Evolutionary conservation across 257 asterid species (phyloP).

Genomic region (Solanum etuberosum): DNA sequence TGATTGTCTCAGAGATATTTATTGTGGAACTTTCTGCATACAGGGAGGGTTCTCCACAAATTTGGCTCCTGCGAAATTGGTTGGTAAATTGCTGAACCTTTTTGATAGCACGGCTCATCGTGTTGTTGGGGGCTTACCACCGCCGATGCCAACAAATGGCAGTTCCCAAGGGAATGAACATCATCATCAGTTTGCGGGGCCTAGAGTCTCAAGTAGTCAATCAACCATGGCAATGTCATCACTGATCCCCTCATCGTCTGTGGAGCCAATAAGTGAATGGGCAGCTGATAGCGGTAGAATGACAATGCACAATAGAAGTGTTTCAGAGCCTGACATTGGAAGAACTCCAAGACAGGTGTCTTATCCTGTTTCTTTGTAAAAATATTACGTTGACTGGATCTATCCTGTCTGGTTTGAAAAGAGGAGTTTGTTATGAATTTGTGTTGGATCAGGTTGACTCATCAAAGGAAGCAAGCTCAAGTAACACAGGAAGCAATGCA

Average conservation of each 20-base stretch:
- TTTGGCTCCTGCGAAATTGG: constrained; percentile 66
- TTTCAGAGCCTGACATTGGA: constrained; percentile 95
- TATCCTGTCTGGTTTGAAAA: background rate
- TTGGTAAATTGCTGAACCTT: constrained; percentile 75
- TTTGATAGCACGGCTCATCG: constrained; percentile 77
- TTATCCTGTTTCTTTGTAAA: constrained; percentile 1
- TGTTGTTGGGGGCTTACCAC: constrained; percentile 74
- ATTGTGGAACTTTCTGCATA: constrained; percentile 8
- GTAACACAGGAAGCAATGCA: constrained; percentile 36
- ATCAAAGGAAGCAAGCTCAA: constrained; percentile 49
- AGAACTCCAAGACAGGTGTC: constrained; percentile 90
- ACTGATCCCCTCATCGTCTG: constrained; percentile 54
- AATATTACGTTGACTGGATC: background rate
- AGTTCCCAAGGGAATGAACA: constrained; percentile 33
- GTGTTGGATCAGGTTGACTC: constrained; percentile 57
- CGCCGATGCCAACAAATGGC: constrained; percentile 47
- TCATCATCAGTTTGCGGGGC: constrained; percentile 38
- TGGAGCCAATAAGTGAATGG: constrained; percentile 62
- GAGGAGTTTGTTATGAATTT: background rate
- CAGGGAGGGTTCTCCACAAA: constrained; percentile 95
- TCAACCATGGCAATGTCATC: constrained; percentile 96
- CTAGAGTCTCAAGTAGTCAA: constrained; percentile 78
- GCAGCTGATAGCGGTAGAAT: constrained; percentile 38
- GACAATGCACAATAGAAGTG: constrained; percentile 73
- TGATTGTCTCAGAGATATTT: background rate